Conservation (phyloP, 2,329 filamentous ascomycete species). For the Colletotrichum sp. region DNA sequence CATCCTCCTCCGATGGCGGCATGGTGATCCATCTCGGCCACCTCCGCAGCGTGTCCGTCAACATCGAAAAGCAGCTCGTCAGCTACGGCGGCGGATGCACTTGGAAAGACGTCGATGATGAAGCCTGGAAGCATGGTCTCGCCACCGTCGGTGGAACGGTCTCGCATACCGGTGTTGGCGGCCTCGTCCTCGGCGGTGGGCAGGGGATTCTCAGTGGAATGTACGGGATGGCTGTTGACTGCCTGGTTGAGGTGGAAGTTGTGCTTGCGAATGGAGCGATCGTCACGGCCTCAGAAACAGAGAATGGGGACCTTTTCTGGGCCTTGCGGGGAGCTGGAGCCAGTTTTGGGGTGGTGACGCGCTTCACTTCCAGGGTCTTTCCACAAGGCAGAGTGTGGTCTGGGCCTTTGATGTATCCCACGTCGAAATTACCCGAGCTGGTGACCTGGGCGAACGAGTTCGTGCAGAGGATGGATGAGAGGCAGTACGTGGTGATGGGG, state of each 20-base stretch:
- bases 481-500: constrained; percentile 13
- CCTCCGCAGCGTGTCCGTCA: constrained; percentile 55
- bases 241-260: constrained; percentile 41
- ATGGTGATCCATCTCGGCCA: constrained; percentile 60
- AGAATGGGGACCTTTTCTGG: constrained; percentile 50
- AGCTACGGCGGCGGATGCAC: constrained; percentile 55
- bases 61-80: constrained; percentile 48
- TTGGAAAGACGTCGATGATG: constrained; percentile 61
- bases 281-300: constrained; percentile 41
- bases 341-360: constrained; percentile 48
- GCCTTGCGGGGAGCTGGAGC: constrained; percentile 44
- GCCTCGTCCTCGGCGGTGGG: constrained; percentile 61
- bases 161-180: constrained; percentile 67
- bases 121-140: constrained; percentile 53
- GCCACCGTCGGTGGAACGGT: constrained; percentile 68
- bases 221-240: constrained; percentile 55
- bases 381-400: constrained; percentile 36
- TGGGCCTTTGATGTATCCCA: constrained; percentile 30
- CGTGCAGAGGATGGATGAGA: constrained; percentile 30
- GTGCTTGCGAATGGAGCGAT: constrained; percentile 42
- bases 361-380: constrained; percentile 38
- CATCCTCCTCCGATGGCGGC: constrained; percentile 52
- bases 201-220: constrained; percentile 61
- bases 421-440: constrained; percentile 29
- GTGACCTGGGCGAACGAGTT: constrained; percentile 31